phyloP scores from a whole-genome alignment of 2,329 filamentous ascomycete species.

The Cladosporium sp. region DNA sequence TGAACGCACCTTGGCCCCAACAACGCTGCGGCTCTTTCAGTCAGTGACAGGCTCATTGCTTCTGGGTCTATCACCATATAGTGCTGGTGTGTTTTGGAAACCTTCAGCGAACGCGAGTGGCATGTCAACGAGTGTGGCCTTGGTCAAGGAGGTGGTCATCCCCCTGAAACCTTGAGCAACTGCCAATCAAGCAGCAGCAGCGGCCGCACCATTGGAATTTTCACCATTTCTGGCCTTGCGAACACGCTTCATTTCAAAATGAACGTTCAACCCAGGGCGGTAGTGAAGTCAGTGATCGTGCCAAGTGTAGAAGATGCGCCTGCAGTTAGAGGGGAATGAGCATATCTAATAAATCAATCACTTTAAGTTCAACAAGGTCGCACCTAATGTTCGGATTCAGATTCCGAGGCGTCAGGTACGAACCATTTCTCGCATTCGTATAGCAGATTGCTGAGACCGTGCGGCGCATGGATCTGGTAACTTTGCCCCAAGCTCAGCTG shows the following conservation, averaged over 20 bases:
- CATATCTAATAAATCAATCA: no score
- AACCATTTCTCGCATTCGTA: no score
- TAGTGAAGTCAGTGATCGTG: slow-evolving; percentile 6
- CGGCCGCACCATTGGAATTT: no score
- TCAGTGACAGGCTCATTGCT: not conserved
- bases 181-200: no score
- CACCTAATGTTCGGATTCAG: no score
- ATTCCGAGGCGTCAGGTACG: no score
- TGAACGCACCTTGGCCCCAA: slow-evolving; percentile 1
- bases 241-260: slow-evolving; percentile 4
- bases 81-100: not conserved
- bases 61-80: not conserved
- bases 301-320: slow-evolving; percentile 4
- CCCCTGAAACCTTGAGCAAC: no score
- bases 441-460: no score
- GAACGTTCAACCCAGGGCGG: slow-evolving; percentile 2
- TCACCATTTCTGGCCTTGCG: no score
- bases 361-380: no score
- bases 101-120: slow-evolving; percentile 4
- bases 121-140: not conserved
- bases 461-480: no score
- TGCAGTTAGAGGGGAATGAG: not conserved
- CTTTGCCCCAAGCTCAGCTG: no score
- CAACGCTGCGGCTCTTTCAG: slow-evolving; percentile 1
- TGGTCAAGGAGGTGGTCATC: not conserved